A percentile compares a stretch with the other conserved stretches of the same genome.
phyloP scores from a whole-genome alignment of 2,329 filamentous ascomycete species.

The Monilinia fructicola region DNA sequence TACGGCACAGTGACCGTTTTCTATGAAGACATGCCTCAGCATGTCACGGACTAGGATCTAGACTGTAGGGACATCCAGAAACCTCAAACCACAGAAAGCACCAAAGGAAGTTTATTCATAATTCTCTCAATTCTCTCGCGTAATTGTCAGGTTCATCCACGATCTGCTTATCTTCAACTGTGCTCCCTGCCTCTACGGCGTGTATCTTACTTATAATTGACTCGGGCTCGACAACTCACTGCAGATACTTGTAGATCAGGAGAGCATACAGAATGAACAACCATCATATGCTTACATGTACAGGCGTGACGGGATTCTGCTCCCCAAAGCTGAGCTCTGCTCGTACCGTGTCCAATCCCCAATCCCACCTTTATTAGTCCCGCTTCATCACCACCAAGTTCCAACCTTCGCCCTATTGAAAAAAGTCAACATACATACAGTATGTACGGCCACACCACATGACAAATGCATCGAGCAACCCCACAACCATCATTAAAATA shows the following conservation, averaged over 20 bases:
- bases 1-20: conserved; percentile 21
- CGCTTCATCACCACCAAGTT: conserved; percentile 1
- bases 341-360: conserved; percentile 11
- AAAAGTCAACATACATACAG: not conserved
- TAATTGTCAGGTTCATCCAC: conserved; percentile 5
- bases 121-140: not conserved
- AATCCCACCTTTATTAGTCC: conserved; percentile 8
- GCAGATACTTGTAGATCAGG: conserved; percentile 5
- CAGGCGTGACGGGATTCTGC: conserved; percentile 1
- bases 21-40: conserved; percentile 8
- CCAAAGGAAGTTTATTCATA: not conserved
- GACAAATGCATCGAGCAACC: not conserved
- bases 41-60: conserved; percentile 8
- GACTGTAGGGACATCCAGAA: not conserved
- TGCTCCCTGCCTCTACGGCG: not conserved
- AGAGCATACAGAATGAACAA: conserved; percentile 1
- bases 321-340: conserved; percentile 11
- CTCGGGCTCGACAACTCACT: conserved; percentile 6
- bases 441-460: conserved; percentile 7
- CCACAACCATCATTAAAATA: conserved; percentile 1
- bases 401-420: not conserved
- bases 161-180: conserved; percentile 11
- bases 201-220: not conserved
- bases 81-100: not conserved
- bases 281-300: conserved; percentile 2